Evolutionary conservation across 306 rosid species (phyloP).

Genomic region (Vigna angularis): DNA sequence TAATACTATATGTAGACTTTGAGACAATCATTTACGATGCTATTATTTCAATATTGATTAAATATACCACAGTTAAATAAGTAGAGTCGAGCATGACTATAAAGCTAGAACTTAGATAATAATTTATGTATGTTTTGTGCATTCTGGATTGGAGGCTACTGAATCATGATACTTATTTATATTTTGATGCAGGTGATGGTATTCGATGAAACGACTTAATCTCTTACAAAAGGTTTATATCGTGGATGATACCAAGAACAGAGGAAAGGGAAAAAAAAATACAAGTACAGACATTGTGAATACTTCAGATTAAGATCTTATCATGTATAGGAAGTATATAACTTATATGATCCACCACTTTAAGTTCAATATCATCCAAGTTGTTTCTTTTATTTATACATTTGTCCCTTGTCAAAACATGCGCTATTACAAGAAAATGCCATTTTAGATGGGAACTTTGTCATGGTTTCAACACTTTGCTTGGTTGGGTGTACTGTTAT

Average conservation of each 20-base stretch:
- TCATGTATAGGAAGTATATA: conserved; percentile 54
- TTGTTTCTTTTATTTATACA: conserved; percentile 30
- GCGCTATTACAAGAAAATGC: conserved; percentile 38
- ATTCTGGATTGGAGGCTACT: not conserved
- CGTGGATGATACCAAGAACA: conserved; percentile 67
- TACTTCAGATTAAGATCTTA: conserved; percentile 56
- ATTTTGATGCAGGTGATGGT: conserved; percentile 72
- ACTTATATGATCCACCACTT: conserved; percentile 49
- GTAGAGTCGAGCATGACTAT: not conserved
- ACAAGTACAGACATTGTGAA: conserved; percentile 62
- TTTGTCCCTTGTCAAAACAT: conserved; percentile 40
- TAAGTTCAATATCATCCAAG: conserved; percentile 47
- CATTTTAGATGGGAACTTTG: conserved; percentile 40
- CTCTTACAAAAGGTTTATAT: conserved; percentile 43
- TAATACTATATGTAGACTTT: not conserved
- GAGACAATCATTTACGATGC: not conserved
- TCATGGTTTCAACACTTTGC: conserved; percentile 43
- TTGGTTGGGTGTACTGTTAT: not conserved
- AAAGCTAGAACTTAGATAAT: too few relatives aligned
- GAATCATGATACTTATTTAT: not conserved
- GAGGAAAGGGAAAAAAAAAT: conserved; percentile 45
- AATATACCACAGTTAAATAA: not conserved
- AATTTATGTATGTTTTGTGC: too few relatives aligned
- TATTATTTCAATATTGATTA: not conserved
- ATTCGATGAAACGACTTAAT: conserved; percentile 85